A percentile compares a stretch with the other conserved stretches of the same genome.
Conservation (phyloP, 371 early-diverging fungal genomes). For the Dichotomocladium elegans region DNA sequence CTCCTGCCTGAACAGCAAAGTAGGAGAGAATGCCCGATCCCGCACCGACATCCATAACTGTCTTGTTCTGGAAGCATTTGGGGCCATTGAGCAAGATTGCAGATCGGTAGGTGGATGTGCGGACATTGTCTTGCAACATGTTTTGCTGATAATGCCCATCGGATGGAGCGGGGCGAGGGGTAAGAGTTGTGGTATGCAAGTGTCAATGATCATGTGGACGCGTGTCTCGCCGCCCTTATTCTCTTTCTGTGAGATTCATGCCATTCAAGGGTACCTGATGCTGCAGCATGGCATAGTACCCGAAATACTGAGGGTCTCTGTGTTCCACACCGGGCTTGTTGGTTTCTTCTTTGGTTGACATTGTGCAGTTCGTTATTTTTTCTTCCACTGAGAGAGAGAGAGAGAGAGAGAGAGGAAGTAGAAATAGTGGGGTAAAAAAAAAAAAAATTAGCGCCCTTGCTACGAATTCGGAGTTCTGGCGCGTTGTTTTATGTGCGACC, state of each 20-base stretch:
- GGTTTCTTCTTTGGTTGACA: slow-evolving; percentile 1
- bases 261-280: slow-evolving; percentile 80
- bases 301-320: slow-evolving; percentile 83
- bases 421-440: not conserved
- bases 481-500: not conserved
- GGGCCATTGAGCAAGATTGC: slow-evolving; percentile 82
- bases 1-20: slow-evolving; percentile 92
- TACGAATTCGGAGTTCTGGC: not conserved
- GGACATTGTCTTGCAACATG: slow-evolving; percentile 93
- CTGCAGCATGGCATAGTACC: slow-evolving; percentile 93
- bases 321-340: slow-evolving; percentile 53
- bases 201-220: no score
- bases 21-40: slow-evolving; percentile 93
- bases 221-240: no score
- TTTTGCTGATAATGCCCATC: slow-evolving; percentile 71
- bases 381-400: not conserved
- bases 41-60: slow-evolving; percentile 95
- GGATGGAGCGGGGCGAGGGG: not conserved
- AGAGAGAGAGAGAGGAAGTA: not conserved
- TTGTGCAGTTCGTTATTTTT: no score
- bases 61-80: slow-evolving; percentile 69
- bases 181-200: no score
- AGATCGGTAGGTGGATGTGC: slow-evolving; percentile 92
- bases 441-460: not conserved
- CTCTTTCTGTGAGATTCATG: no score